phyloP scores from a whole-genome alignment of 306 rosid genomes.

The Gastrolobium bilobum region DNA sequence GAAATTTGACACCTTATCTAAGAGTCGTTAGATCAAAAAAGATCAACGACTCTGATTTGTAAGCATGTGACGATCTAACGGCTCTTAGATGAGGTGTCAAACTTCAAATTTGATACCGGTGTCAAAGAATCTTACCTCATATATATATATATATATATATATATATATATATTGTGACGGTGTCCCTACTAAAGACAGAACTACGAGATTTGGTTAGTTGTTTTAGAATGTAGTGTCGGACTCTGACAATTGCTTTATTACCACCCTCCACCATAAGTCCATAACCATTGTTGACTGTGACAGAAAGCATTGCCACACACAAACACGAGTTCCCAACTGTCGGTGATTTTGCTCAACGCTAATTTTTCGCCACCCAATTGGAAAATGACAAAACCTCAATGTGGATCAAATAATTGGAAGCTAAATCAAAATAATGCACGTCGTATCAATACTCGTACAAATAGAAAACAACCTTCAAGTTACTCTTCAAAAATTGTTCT shows the following conservation, averaged over 20 bases:
- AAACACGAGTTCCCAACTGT: slow-evolving; percentile 16
- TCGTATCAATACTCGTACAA: not conserved
- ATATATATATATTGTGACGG: too few species aligned
- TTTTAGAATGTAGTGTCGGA: slow-evolving; percentile 44
- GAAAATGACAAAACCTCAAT: slow-evolving; percentile 10
- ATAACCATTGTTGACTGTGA: slow-evolving; percentile 38
- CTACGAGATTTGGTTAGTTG: slow-evolving; percentile 50
- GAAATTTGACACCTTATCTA: too few species aligned
- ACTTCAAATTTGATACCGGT: too few species aligned
- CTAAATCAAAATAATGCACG: slow-evolving; percentile 27
- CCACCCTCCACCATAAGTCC: slow-evolving; percentile 24
- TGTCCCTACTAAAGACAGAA: slow-evolving; percentile 52
- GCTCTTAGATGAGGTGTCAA: too few species aligned
- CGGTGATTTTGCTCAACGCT: slow-evolving; percentile 49
- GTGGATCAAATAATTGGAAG: not conserved
- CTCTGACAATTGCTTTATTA: slow-evolving; percentile 18
- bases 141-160: too few species aligned
- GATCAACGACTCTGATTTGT: too few species aligned
- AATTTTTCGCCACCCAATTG: not conserved
- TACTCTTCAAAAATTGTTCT: too few species aligned
- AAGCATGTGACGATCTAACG: too few species aligned
- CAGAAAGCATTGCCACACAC: slow-evolving; percentile 21
- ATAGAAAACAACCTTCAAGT: not conserved
- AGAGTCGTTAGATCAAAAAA: too few species aligned
- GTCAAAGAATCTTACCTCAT: too few species aligned